Evolutionary conservation across 169 alveolate species (phyloP).

Genomic region (Plasmodium knowlesi): DNA sequence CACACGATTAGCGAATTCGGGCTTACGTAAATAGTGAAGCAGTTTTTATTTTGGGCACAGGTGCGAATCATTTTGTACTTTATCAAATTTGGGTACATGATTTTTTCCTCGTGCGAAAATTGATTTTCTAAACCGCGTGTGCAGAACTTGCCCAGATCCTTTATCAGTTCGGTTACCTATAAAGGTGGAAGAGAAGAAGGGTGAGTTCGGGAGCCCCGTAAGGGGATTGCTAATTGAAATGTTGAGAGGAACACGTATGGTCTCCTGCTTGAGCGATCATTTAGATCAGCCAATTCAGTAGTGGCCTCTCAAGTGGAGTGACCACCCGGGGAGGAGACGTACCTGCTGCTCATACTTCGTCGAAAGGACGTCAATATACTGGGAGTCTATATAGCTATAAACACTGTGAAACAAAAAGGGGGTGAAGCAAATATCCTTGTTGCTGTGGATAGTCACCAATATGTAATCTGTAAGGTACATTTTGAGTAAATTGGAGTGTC

Average conservation of each 20-base stretch:
- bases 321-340: not conserved
- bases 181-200: not conserved
- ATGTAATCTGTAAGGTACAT: constrained; percentile 65
- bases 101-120: constrained; percentile 35
- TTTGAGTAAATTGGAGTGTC: constrained; percentile 1
- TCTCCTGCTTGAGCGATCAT: not conserved
- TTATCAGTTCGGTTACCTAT: constrained; percentile 28
- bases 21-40: constrained; percentile 43
- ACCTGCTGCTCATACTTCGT: constrained; percentile 58
- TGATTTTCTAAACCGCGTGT: constrained; percentile 10
- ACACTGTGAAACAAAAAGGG: constrained; percentile 45
- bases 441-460: constrained; percentile 37
- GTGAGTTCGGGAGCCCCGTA: not conserved
- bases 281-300: not conserved
- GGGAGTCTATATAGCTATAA: constrained; percentile 23
- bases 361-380: constrained; percentile 49
- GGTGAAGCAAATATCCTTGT: constrained; percentile 47
- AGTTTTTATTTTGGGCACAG: constrained; percentile 7
- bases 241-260: not conserved
- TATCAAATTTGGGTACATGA: constrained; percentile 19
- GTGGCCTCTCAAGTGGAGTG: not conserved
- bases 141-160: constrained; percentile 50
- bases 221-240: not conserved
- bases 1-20: constrained; percentile 68
- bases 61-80: constrained; percentile 48